Evolutionary conservation across 176 grass and related monocot genomes (phyloP), one percentile per base, ranked within the genome.

Genomic region (Avena sativa): DNA sequence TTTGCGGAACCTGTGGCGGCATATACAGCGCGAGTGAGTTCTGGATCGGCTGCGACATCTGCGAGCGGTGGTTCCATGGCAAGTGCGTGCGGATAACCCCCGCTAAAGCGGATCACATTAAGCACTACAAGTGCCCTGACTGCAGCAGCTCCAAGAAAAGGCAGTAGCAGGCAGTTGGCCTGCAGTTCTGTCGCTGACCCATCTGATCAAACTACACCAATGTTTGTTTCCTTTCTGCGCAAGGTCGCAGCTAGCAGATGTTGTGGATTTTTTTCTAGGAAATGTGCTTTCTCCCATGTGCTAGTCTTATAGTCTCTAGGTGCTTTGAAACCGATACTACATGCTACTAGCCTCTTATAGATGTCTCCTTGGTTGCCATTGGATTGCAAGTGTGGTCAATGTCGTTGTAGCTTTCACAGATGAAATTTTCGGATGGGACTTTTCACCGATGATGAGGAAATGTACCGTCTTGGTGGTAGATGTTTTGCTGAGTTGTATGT

Each of bases 21-120:
- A 81, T 81, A 34, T 95, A 95, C 79, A 95, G 87, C 1, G 28
- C 85, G 0, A 88, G 56, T 1, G 93, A 95, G 83, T 95, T 95
- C 81, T 95, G 93, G 93, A 95, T 95, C 1, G 91, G 89, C 36
- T 95, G 93, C 36, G 93, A 95, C 85, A 88, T 92, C 7, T 95
- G 93, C 23, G 93, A 95, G 82, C 80, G 91, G 60, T 95, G 93
- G 93, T 95, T 93, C 88, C 93, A 95, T 5, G 93, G 93, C 19
- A 93, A 95, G 71, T 95, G 93, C 1, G 93, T 93, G 80, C 72
- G 84, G 76, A 93, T 95, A 49, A 95, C 93, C 38, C 93, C 93
- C 0, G 90, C 93, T 7, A 93, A 89, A 34, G 93, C 93, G 12
- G 93, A 95, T 0, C 89, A 89, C 70, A 95, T 95, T 76, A 92